Conservation (phyloP, 139 green algal species). For the Monoraphidium neglectum region DNA sequence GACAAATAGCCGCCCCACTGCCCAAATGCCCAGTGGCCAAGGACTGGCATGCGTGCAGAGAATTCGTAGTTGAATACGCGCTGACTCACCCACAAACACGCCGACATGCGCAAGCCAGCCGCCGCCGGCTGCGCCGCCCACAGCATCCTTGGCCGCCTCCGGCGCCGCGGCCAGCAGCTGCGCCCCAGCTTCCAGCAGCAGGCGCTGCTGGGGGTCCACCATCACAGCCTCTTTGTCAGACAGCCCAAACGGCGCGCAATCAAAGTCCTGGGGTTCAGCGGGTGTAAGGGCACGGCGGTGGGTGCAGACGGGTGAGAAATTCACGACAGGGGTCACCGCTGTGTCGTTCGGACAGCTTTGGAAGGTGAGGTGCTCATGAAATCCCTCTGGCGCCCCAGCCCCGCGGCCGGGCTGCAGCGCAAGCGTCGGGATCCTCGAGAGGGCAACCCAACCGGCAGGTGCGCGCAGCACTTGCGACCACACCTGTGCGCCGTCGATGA, state of each 20-base stretch:
- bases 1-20: too few relatives aligned
- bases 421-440: too few relatives aligned
- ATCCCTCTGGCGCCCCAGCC: too few relatives aligned
- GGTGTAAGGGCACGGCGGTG: too few relatives aligned
- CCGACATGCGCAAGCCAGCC: not conserved
- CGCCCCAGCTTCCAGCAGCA: slow-evolving; percentile 71
- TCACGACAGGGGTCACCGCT: too few relatives aligned
- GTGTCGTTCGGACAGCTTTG: too few relatives aligned
- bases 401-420: too few relatives aligned
- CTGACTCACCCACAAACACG: slow-evolving; percentile 27
- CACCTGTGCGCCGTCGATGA: slow-evolving; percentile 47
- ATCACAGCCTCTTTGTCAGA: slow-evolving; percentile 66
- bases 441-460: too few relatives aligned
- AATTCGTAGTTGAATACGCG: too few relatives aligned
- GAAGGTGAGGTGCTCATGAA: slow-evolving; percentile 40
- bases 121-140: not conserved
- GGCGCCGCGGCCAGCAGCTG: slow-evolving; percentile 26
- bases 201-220: slow-evolving; percentile 89
- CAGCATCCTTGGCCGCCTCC: not conserved
- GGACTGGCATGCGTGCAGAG: too few relatives aligned
- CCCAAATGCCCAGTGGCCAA: too few relatives aligned
- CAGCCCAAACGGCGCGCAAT: slow-evolving; percentile 68
- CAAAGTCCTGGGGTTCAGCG: slow-evolving; percentile 62
- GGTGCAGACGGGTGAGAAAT: too few relatives aligned
- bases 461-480: not conserved